phyloP scores from a whole-genome alignment of 2,329 filamentous ascomycete genomes.

The Decorospora gaudefroyi region DNA sequence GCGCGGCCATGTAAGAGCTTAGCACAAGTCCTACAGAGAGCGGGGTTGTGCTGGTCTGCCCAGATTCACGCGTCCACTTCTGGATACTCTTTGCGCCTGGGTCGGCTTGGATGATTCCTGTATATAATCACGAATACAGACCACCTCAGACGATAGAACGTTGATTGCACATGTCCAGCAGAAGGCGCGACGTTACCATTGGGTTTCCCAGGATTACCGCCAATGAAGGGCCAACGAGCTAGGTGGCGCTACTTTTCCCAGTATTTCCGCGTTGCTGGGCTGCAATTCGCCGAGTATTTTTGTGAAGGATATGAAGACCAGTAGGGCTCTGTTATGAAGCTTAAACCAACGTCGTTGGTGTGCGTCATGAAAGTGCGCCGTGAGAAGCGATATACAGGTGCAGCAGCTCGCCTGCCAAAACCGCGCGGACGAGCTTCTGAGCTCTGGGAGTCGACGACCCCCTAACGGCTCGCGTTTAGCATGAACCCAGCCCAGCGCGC shows the following conservation, averaged over 20 bases:
- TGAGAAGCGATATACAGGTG: constrained; percentile 9
- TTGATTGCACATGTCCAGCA: background rate
- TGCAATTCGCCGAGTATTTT: constrained; percentile 23
- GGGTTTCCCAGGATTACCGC: background rate
- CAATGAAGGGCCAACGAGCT: constrained; percentile 22
- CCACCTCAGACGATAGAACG: too few species aligned
- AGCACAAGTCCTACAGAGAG: too few species aligned
- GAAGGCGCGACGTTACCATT: background rate
- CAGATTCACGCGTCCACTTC: too few species aligned
- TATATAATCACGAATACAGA: too few species aligned
- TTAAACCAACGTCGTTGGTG: constrained; percentile 19
- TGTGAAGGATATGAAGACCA: constrained; percentile 9
- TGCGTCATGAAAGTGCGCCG: constrained; percentile 11
- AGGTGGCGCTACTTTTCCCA: constrained; percentile 25
- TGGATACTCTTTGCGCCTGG: too few species aligned
- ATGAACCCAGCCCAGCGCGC: constrained; percentile 32
- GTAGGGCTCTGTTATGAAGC: constrained; percentile 18
- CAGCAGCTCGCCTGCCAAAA: constrained; percentile 24
- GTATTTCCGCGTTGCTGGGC: constrained; percentile 21
- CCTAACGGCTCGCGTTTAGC: constrained; percentile 39
- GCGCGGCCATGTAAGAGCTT: too few species aligned
- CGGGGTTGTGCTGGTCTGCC: too few species aligned
- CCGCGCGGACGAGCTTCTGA: constrained; percentile 34
- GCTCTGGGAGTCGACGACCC: constrained; percentile 28
- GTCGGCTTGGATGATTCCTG: too few species aligned